Conservation (phyloP, 208 protist genomes). For the Leishmania amazonensis region DNA sequence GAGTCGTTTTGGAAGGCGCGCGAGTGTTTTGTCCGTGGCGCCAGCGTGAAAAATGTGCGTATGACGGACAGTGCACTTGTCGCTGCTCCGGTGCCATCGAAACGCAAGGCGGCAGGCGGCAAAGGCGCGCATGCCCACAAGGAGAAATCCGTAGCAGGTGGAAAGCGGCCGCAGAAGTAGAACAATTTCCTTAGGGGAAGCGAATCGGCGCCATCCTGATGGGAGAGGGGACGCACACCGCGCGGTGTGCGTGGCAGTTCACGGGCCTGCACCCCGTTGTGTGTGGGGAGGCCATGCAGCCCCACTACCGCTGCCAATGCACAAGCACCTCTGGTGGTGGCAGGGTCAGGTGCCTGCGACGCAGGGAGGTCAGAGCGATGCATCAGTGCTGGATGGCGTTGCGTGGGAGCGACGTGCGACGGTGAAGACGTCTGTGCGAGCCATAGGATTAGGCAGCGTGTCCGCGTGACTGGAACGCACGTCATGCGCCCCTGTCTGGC, state of each 20-base stretch:
- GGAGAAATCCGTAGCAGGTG: conserved; percentile 12
- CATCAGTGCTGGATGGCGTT: neutral
- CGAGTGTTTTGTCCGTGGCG: conserved; percentile 74
- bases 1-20: conserved; percentile 70
- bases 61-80: conserved; percentile 69
- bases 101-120: conserved; percentile 8
- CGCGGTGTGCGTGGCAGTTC: neutral
- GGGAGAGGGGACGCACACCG: neutral
- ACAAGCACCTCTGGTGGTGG: neutral
- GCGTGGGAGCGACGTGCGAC: neutral
- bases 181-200: neutral
- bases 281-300: neutral
- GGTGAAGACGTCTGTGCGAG: neutral
- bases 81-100: conserved; percentile 10
- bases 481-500: neutral
- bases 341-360: neutral
- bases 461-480: neutral
- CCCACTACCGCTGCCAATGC: neutral
- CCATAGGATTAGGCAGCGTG: neutral
- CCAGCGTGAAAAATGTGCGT: conserved; percentile 76
- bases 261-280: neutral
- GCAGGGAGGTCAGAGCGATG: neutral
- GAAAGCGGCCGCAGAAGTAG: conserved; percentile 19
- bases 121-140: conserved; percentile 7
- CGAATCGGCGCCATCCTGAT: neutral